Conservation (phyloP, 2,329 filamentous ascomycete species). For the Niveomyces coronatus region DNA sequence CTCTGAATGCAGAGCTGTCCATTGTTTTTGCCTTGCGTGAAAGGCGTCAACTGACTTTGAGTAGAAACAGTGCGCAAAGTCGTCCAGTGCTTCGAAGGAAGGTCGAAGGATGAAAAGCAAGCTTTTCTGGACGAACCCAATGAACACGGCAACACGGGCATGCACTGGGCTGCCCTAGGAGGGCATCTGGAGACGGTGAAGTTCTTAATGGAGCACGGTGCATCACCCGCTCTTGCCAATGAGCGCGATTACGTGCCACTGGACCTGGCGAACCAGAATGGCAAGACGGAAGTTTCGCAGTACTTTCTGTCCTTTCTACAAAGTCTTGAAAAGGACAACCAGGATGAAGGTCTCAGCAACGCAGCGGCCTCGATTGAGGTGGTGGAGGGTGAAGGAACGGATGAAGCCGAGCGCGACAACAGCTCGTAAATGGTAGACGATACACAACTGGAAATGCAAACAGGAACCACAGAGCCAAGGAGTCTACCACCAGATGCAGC, state of each 20-base stretch:
- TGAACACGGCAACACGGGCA: conserved; percentile 73
- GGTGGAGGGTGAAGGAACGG: conserved; percentile 24
- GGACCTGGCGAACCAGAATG: conserved; percentile 61
- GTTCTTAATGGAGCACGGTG: conserved; percentile 63
- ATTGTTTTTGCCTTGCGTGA: background rate
- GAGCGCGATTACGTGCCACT: conserved; percentile 73
- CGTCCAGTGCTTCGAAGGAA: conserved; percentile 31
- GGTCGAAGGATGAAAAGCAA: conserved; percentile 31
- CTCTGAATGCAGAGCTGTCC: rapidly evolving
- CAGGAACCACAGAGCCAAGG: no score
- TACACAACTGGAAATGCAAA: no score
- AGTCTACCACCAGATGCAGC: no score
- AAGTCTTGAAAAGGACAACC: conserved; percentile 37
- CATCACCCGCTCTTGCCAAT: conserved; percentile 70
- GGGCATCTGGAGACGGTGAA: conserved; percentile 77
- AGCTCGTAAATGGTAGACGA: conserved; percentile 1
- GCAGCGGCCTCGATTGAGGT: conserved; percentile 30
- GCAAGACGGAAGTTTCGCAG: conserved; percentile 55
- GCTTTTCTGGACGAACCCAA: conserved; percentile 61
- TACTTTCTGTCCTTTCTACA: conserved; percentile 44
- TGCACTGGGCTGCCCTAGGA: conserved; percentile 91
- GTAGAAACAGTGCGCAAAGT: conserved; percentile 36
- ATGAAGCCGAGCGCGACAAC: conserved; percentile 8
- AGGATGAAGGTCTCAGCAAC: conserved; percentile 31
- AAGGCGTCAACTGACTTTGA: conserved; percentile 6